Evolutionary conservation across 78 protist genomes (phyloP).

Genomic region (Dictyostelium citrinum): DNA sequence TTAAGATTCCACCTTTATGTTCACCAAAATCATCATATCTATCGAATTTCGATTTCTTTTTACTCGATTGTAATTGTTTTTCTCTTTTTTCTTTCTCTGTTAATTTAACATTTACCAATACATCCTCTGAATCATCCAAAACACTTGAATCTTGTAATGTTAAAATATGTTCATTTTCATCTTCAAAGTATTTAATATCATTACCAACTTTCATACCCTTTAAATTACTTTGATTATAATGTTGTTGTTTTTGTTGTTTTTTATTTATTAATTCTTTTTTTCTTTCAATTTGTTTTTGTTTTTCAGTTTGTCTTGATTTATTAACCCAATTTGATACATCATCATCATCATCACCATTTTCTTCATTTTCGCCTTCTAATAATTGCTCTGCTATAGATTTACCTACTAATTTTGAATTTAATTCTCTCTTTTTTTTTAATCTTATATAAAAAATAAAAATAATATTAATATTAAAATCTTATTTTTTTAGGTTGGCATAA

Average conservation of each 20-base stretch:
- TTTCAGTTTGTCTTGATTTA: conserved; percentile 15
- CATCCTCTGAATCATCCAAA: conserved; percentile 30
- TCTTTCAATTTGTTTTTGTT: not conserved
- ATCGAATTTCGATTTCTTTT: conserved; percentile 45
- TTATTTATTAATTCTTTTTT: not conserved
- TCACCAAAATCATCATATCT: conserved; percentile 40
- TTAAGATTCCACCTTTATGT: not conserved
- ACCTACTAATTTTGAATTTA: not conserved
- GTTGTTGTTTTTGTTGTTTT: not conserved
- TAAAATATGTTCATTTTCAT: conserved; percentile 52
- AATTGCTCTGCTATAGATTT: conserved; percentile 65
- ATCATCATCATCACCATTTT: conserved; percentile 2
- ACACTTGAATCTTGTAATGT: conserved; percentile 49
- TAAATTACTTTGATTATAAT: not conserved
- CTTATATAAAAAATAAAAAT: not conserved
- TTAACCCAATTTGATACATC: conserved; percentile 38
- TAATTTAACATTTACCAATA: not conserved
- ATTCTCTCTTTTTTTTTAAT: conserved; percentile 58
- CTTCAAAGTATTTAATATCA: conserved; percentile 24
- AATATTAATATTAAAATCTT: not conserved
- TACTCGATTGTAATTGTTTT: not conserved
- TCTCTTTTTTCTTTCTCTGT: conserved; percentile 39
- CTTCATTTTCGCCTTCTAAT: conserved; percentile 28
- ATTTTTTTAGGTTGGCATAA: not conserved
- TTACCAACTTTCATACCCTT: conserved; percentile 42